Conservation (phyloP, 805 yeast species). For the Barnettozyma vustinii region DNA sequence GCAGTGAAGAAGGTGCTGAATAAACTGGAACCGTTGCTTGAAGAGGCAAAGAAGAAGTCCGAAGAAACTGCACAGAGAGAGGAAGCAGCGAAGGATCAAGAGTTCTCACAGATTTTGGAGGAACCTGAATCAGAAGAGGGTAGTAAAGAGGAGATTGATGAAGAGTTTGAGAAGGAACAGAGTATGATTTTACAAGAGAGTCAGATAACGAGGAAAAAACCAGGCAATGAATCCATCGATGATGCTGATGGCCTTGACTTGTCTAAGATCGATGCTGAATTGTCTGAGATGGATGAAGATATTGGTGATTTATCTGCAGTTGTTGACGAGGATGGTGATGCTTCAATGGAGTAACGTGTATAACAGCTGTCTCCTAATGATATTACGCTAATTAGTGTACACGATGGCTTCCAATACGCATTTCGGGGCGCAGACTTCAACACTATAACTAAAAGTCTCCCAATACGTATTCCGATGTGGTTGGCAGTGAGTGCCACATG, state of each 20-base stretch:
- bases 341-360: slow-evolving; percentile 17
- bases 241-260: slow-evolving; percentile 1
- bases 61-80: slow-evolving; percentile 5
- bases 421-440: no score
- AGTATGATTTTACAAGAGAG: slow-evolving; percentile 2
- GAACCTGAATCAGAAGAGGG: slow-evolving; percentile 19
- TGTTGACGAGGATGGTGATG: slow-evolving; percentile 13
- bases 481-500: no score
- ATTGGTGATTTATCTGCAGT: neutral
- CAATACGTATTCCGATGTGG: no score
- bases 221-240: neutral
- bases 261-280: neutral
- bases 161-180: slow-evolving; percentile 22
- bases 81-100: slow-evolving; percentile 18
- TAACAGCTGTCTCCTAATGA: no score
- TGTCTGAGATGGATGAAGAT: slow-evolving; percentile 5
- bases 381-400: no score
- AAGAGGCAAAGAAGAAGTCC: slow-evolving; percentile 15
- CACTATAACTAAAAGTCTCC: no score
- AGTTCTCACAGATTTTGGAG: slow-evolving; percentile 24
- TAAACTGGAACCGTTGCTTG: slow-evolving; percentile 18
- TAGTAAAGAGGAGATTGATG: slow-evolving; percentile 11
- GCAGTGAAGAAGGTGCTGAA: slow-evolving; percentile 28
- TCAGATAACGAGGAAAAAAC: neutral
- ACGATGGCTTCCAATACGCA: no score